A percentile compares a stretch with the other conserved stretches of the same genome.
phyloP scores from a whole-genome alignment of 441 rosid species.

The Heliophila coronopifolia region DNA sequence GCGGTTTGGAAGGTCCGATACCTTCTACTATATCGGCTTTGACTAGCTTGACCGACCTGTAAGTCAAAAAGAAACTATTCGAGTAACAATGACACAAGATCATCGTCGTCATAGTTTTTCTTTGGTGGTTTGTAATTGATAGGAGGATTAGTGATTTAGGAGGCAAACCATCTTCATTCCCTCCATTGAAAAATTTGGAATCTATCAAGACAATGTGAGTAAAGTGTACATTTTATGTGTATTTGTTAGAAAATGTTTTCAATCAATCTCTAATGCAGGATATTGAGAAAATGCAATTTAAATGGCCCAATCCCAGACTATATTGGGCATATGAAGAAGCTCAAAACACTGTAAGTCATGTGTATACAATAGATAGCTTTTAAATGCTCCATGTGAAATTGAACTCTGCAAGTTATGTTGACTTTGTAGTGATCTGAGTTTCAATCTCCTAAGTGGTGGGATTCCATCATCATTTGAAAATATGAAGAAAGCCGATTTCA shows the following conservation, averaged over 20 bases:
- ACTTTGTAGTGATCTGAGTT: constrained; percentile 72
- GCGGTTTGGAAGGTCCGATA: constrained; percentile 68
- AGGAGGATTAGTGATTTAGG: constrained; percentile 82
- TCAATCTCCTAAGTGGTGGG: constrained; percentile 61
- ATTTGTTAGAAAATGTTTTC: neutral
- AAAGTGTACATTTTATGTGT: neutral
- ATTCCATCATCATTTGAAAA: constrained; percentile 51
- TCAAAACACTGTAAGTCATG: constrained; percentile 65
- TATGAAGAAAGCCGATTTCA: constrained; percentile 52
- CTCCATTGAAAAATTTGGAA: constrained; percentile 38
- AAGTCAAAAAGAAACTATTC: constrained; percentile 25
- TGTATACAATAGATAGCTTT: too few relatives aligned
- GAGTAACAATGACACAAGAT: neutral
- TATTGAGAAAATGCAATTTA: constrained; percentile 58
- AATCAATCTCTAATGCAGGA: constrained; percentile 38
- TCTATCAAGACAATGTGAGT: constrained; percentile 78
- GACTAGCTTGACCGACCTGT: constrained; percentile 68
- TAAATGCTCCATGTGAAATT: too few relatives aligned
- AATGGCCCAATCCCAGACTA: constrained; percentile 56
- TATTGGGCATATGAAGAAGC: constrained; percentile 48
- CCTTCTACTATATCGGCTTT: constrained; percentile 62
- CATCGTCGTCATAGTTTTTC: constrained; percentile 1
- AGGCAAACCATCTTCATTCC: constrained; percentile 55
- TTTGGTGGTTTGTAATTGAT: constrained; percentile 16
- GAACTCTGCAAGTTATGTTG: constrained; percentile 1